A percentile compares a stretch with the other conserved stretches of the same genome.
These are phyloP conservation scores for Suillus americanus DNA, from an alignment of 768 basidiomycete genomes.

Conservation along the genomic window DNA sequence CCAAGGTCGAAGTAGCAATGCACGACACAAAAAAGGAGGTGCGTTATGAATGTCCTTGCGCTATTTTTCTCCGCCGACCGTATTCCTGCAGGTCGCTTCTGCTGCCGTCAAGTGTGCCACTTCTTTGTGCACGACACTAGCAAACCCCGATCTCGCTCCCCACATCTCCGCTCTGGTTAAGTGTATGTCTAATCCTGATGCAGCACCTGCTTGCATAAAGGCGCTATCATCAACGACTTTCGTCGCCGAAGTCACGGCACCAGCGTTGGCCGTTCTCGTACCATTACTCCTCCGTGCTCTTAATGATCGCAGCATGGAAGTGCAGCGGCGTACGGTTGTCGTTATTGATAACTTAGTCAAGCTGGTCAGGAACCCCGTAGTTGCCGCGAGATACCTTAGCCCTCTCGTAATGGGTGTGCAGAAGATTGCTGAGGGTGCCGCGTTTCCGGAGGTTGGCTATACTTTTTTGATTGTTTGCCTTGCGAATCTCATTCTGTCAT, in stretches of 20 bases:
- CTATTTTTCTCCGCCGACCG: background rate
- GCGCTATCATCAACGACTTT: conserved; percentile 93
- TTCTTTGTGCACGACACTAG: conserved; percentile 83
- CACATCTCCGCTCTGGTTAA: conserved; percentile 90
- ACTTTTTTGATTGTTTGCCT: conserved; percentile 4
- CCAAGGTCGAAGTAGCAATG: conserved; percentile 87
- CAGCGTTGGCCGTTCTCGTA: conserved; percentile 94
- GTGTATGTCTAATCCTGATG: conserved; percentile 89
- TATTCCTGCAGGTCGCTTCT: conserved; percentile 62
- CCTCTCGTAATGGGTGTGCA: conserved; percentile 88
- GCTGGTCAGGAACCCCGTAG: conserved; percentile 86
- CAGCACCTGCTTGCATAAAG: conserved; percentile 93
- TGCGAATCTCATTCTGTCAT: conserved; percentile 13
- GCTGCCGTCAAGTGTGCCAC: conserved; percentile 90
- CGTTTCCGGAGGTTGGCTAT: conserved; percentile 84
- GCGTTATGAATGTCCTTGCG: conserved; percentile 19
- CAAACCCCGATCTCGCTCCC: conserved; percentile 88
- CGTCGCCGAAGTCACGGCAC: conserved; percentile 94
- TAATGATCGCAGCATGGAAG: conserved; percentile 95
- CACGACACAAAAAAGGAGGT: conserved; percentile 97
- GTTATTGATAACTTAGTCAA: conserved; percentile 97
- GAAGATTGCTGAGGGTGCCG: conserved; percentile 85
- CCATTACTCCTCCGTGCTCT: conserved; percentile 88
- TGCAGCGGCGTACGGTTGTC: conserved; percentile 90
- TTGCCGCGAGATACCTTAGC: conserved; percentile 87